Percentiles rank a stretch among this genome's conserved stretches.
These are phyloP conservation scores for Cutaneotrichosporon dermatis DNA, from an alignment of 1,284 basidiomycete species.

Conservation along the genomic window DNA sequence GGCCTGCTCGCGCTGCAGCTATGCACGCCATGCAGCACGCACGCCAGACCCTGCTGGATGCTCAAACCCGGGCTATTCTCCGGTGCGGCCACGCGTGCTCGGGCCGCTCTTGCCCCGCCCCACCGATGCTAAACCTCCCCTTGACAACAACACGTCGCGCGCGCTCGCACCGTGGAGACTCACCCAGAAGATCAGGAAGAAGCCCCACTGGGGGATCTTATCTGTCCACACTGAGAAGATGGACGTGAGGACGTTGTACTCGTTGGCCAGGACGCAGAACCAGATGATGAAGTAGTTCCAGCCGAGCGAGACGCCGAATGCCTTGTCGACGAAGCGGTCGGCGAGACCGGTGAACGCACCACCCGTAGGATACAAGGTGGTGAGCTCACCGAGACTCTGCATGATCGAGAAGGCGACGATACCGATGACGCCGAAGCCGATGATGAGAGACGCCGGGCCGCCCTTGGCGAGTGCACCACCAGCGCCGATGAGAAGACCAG, in stretches of 20 bases:
- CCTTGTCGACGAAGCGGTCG: conserved; percentile 27
- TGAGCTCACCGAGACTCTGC: conserved; percentile 28
- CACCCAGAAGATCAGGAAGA: conserved; percentile 25
- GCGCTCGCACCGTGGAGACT: not conserved
- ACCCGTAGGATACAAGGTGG: conserved; percentile 23
- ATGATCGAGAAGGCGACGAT: conserved; percentile 24
- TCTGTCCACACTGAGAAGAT: conserved; percentile 17
- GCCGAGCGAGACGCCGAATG: conserved; percentile 21
- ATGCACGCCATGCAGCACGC: too few relatives aligned
- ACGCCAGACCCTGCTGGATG: too few relatives aligned
- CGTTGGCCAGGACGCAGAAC: conserved; percentile 31
- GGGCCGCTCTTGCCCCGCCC: too few relatives aligned
- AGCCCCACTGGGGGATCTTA: conserved; percentile 24
- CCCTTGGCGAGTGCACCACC: conserved; percentile 22
- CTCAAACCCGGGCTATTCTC: too few relatives aligned
- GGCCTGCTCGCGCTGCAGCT: too few relatives aligned
- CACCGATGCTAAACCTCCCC: too few relatives aligned
- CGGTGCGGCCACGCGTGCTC: too few relatives aligned
- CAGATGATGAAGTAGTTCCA: conserved; percentile 31
- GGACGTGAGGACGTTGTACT: conserved; percentile 27
- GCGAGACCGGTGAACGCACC: conserved; percentile 24
- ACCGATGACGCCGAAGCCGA: conserved; percentile 26
- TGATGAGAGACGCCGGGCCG: conserved; percentile 23
- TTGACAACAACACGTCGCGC: too few relatives aligned
- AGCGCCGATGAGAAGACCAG: conserved; percentile 24